Percentiles rank a stretch among this genome's conserved stretches.
Conservation (phyloP, 441 rosid genomes). For the Populus hybrid region DNA sequence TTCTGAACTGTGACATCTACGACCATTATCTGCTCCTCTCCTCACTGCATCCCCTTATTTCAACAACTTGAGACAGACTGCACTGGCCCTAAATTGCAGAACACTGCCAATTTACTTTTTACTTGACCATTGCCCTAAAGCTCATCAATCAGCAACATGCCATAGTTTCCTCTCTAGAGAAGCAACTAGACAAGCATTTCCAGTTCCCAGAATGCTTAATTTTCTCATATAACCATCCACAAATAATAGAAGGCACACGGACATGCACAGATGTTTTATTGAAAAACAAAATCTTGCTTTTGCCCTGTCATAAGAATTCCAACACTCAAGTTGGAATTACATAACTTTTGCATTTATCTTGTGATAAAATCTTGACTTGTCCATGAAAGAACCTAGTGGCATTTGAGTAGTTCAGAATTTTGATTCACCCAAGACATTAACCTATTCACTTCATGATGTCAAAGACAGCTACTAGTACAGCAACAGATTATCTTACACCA, state of each 20-base stretch:
- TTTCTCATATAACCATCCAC: background rate
- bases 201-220: background rate
- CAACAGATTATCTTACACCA: background rate
- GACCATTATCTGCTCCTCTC: background rate
- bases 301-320: background rate
- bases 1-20: background rate
- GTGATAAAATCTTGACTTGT: background rate
- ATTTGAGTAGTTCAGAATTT: background rate
- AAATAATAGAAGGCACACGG: background rate
- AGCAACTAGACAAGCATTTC: background rate
- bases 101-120: background rate
- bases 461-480: background rate
- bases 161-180: background rate
- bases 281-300: background rate
- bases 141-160: constrained; percentile 2
- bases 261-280: background rate
- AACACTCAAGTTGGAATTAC: background rate
- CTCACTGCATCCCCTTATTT: background rate
- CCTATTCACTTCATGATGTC: background rate
- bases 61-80: background rate
- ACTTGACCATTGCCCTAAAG: background rate
- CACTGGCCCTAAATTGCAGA: background rate
- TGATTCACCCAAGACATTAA: background rate
- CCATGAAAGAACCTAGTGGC: background rate
- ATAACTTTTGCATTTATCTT: background rate